Base-by-base conservation (phyloP, 345 rosid species). In the Lumnitzera littorea region DNA sequence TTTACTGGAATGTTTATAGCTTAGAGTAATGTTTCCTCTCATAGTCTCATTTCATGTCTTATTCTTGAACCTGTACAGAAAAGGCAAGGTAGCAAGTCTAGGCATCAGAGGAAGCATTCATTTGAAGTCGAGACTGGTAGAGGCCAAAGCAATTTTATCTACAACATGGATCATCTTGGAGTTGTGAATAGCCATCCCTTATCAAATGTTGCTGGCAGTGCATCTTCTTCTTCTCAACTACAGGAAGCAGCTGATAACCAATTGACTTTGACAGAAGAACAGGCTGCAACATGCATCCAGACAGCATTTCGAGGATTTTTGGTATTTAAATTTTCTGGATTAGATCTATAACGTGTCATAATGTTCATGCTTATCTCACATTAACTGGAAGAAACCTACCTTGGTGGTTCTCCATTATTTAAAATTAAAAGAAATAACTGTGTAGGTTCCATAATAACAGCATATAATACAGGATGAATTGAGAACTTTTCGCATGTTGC, bases 241-340 rank as follows among this genome's bases (percentile, higher is more conserved):
- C 76, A 78, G 66, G 81, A 70, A 68, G 60, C 62, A 17, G 62
- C 66, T 73, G 67, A 59, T 41, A 65, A 63, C 76, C 84, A 74
- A 61, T 83, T 76, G 67, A 63, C 48, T 50, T 31, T 55, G 53
- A 76, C 68, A 72, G 90, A 83, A 74, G 81, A 87, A 70, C 73
- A 61, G 73, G 98, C 98, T 62, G 94, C 98, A 48, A 81, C 80
- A n/a, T 78, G 86, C 56, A 88, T 95, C 54, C 99, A 95, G 75
- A 86, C 99, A 29, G 85, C 92, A 56, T 95, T 86, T 65, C 94
- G 99, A 50, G 94, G 96, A 67, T 95, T 95, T 77, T 68, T 95
- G 99, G 99, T 95, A 84, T 63, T 57, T 4, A 13, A 55, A 57
- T 29, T 20, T 24, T 53, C 0, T 36, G 43, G 9, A 36, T 36